These are phyloP conservation scores for Ambrosiella cleistominuta DNA, from an alignment of 2,329 filamentous ascomycete genomes.

Conservation along the genomic window DNA sequence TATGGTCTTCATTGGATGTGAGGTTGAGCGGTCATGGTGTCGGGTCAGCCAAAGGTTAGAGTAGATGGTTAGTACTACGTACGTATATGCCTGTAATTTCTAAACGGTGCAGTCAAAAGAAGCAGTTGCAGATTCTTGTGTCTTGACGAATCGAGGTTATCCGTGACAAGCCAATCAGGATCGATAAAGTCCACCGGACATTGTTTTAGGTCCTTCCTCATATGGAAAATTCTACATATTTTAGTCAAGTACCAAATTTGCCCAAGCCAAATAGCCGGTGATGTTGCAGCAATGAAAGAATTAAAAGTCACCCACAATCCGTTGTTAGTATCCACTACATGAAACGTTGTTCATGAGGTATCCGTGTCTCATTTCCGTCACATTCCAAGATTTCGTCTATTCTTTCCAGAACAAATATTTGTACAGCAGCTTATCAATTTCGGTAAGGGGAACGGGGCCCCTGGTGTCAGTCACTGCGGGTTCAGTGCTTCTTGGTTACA, in stretches of 20 bases:
- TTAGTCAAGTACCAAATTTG: background rate
- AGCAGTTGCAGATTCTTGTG: background rate
- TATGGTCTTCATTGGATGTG: background rate
- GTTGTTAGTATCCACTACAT: background rate
- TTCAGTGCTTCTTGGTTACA: background rate
- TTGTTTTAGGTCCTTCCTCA: too few relatives aligned
- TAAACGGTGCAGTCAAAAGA: background rate
- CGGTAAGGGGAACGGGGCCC: background rate
- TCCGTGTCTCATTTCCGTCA: constrained; percentile 1
- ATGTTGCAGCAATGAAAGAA: background rate
- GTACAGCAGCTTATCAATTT: background rate
- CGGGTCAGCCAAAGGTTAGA: too few relatives aligned
- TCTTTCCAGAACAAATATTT: constrained; percentile 1
- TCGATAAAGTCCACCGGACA: background rate
- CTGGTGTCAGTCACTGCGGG: background rate
- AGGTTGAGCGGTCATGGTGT: too few relatives aligned
- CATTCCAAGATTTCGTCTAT: background rate
- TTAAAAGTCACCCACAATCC: background rate
- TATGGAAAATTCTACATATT: background rate
- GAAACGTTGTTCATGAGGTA: constrained; percentile 2
- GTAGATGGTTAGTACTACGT: too few relatives aligned
- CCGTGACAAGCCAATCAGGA: background rate
- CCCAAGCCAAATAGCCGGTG: background rate
- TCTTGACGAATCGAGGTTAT: background rate
- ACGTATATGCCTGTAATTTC: background rate